These are phyloP conservation scores for Cladorrhinum sp. DNA, from an alignment of 2,329 filamentous ascomycete genomes.

Conservation along the genomic window DNA sequence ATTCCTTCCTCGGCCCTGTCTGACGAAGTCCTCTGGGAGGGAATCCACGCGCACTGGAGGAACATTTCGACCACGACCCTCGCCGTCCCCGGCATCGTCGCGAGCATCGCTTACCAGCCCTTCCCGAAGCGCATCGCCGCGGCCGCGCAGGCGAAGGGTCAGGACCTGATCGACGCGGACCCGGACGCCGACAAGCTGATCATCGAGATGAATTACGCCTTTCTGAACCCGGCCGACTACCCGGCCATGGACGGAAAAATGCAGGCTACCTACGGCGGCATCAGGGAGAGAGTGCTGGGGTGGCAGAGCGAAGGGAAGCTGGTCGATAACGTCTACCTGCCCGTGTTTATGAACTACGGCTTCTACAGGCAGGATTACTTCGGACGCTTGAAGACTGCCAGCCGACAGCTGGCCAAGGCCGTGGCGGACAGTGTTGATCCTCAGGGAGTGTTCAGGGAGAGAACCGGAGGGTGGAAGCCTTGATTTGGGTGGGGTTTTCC, in stretches of 20 bases:
- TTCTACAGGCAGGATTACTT: conserved; percentile 43
- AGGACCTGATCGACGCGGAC: conserved; percentile 41
- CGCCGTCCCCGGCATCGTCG: conserved; percentile 18
- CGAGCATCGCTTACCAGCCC: conserved; percentile 28
- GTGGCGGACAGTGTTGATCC: conserved; percentile 39
- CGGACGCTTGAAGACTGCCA: conserved; percentile 37
- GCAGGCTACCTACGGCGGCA: conserved; percentile 36
- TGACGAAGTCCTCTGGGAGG: conserved; percentile 16
- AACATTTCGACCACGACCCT: conserved; percentile 13
- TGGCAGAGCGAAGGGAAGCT: conserved; percentile 35
- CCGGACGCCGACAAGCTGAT: conserved; percentile 39
- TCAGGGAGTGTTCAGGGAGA: conserved; percentile 35
- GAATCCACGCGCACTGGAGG: conserved; percentile 25
- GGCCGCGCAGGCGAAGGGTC: conserved; percentile 32
- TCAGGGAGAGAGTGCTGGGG: conserved; percentile 30
- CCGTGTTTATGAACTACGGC: conserved; percentile 44
- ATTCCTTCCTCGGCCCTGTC: conserved; percentile 16
- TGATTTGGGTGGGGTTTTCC: too few relatives aligned
- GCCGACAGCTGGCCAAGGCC: conserved; percentile 32
- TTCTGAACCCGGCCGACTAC: conserved; percentile 31
- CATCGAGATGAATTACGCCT: conserved; percentile 44
- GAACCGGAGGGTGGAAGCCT: conserved; percentile 42
- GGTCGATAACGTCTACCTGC: conserved; percentile 36
- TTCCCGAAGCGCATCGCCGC: conserved; percentile 36
- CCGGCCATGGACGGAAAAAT: conserved; percentile 34